phyloP scores from a whole-genome alignment of 345 rosid genomes.

The Cardamine chenopodiifolia region DNA sequence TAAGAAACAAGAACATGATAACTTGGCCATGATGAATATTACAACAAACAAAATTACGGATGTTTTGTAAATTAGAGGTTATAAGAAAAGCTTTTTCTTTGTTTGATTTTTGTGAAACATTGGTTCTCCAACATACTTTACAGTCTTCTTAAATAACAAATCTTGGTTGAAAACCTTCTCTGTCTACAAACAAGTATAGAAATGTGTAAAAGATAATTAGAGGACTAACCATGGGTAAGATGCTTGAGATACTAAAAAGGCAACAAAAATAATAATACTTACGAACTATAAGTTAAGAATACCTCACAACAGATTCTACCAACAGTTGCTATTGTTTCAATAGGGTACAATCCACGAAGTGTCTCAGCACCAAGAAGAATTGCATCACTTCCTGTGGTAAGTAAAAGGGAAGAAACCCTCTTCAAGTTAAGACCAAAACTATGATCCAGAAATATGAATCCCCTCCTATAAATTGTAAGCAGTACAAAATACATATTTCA shows the following conservation, averaged over 20 bases:
- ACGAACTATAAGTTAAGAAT: conserved; percentile 5
- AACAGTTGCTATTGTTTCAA: conserved; percentile 84
- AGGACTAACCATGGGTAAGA: conserved; percentile 1
- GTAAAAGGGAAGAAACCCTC: neutral
- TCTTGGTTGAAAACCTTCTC: conserved; percentile 99
- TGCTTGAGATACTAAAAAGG: neutral
- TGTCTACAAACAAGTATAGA: conserved; percentile 51
- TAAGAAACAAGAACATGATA: too few relatives aligned
- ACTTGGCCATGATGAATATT: too few relatives aligned
- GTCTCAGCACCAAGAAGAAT: conserved; percentile 99
- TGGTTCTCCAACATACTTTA: conserved; percentile 95
- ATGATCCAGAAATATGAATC: neutral
- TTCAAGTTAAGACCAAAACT: conserved; percentile 18
- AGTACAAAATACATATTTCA: neutral
- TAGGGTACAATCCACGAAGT: conserved; percentile 87
- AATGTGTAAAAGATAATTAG: conserved; percentile 20
- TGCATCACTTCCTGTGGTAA: conserved; percentile 83
- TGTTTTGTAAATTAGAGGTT: too few relatives aligned
- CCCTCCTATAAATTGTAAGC: neutral
- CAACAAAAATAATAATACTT: neutral
- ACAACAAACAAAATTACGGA: too few relatives aligned
- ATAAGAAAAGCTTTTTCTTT: too few relatives aligned
- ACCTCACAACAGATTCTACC: conserved; percentile 97
- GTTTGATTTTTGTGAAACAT: too few relatives aligned
- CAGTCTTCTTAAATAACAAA: conserved; percentile 84